Percentiles rank a stretch among this genome's conserved stretches.
Evolutionary conservation across 768 basidiomycete genomes (phyloP).

Genomic region (Collybia sp.): DNA sequence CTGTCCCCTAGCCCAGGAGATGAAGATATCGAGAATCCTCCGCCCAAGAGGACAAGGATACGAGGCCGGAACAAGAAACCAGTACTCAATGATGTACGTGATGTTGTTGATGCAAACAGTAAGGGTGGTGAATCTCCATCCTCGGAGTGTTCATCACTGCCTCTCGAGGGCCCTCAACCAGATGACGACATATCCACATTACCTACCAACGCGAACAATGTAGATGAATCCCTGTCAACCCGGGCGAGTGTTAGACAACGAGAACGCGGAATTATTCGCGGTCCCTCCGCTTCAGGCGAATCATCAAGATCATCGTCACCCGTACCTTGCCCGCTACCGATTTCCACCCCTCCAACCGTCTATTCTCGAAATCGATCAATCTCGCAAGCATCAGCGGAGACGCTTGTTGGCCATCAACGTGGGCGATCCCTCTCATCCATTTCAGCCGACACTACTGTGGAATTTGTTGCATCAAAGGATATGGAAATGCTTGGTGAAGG

Average conservation of each 20-base stretch:
- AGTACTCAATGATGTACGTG: background rate
- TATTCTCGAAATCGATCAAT: constrained; percentile 33
- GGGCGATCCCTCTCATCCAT: constrained; percentile 34
- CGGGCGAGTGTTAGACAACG: no score
- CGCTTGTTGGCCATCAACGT: constrained; percentile 20
- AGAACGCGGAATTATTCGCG: no score
- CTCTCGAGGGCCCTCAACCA: no score
- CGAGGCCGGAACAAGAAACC: background rate
- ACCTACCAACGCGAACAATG: no score
- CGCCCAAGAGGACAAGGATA: constrained; percentile 20
- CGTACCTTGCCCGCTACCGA: constrained; percentile 1
- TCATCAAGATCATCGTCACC: constrained; percentile 9
- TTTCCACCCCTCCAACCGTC: constrained; percentile 8
- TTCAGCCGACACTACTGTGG: constrained; percentile 33
- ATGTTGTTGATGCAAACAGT: no score
- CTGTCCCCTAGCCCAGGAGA: constrained; percentile 16
- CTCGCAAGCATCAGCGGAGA: constrained; percentile 34
- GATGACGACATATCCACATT: no score
- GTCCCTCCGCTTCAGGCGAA: no score
- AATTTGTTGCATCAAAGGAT: constrained; percentile 6
- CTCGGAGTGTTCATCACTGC: no score
- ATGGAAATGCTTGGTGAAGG: constrained; percentile 11
- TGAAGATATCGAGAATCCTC: constrained; percentile 23
- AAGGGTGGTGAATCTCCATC: no score
- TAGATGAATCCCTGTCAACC: no score